A percentile compares a stretch with the other conserved stretches of the same genome.
phyloP scores from a whole-genome alignment of 805 yeast species.

The Komagataella mondaviorum region DNA sequence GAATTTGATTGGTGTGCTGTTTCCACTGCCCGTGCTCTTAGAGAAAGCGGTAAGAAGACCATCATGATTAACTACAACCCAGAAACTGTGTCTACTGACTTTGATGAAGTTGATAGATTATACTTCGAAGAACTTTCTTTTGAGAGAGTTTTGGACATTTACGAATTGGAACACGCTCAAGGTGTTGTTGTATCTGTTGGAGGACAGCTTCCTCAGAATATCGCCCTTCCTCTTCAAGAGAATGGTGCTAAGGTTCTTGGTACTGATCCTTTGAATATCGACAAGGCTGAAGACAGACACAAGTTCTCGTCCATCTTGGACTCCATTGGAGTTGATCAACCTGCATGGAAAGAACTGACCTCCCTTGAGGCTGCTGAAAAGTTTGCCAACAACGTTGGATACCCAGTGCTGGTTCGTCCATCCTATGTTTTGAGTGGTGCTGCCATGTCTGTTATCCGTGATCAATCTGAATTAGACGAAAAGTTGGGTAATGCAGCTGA shows the following conservation, averaged over 20 bases:
- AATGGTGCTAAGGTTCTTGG: conserved; percentile 85
- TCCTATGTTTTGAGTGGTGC: conserved; percentile 97
- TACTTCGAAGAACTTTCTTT: conserved; percentile 91
- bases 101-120: conserved; percentile 94
- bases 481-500: conserved; percentile 82
- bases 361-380: conserved; percentile 73
- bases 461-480: conserved; percentile 63
- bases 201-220: conserved; percentile 96
- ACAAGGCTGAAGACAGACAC: conserved; percentile 96
- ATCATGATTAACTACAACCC: conserved; percentile 97
- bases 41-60: conserved; percentile 79
- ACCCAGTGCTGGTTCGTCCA: conserved; percentile 95
- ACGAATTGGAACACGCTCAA: conserved; percentile 77
- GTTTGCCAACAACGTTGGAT: conserved; percentile 79
- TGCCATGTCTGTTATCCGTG: conserved; percentile 89
- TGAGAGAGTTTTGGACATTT: conserved; percentile 95
- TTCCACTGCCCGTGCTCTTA: conserved; percentile 85
- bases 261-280: conserved; percentile 89
- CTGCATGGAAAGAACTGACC: conserved; percentile 93
- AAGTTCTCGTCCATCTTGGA: conserved; percentile 92
- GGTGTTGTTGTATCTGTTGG: conserved; percentile 96
- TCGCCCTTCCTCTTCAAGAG: conserved; percentile 71
- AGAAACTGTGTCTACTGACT: conserved; percentile 96
- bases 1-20: conserved; percentile 99
- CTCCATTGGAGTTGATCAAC: conserved; percentile 89